Conservation (phyloP, 257 asterid species). For the Fraxinus anomala region DNA sequence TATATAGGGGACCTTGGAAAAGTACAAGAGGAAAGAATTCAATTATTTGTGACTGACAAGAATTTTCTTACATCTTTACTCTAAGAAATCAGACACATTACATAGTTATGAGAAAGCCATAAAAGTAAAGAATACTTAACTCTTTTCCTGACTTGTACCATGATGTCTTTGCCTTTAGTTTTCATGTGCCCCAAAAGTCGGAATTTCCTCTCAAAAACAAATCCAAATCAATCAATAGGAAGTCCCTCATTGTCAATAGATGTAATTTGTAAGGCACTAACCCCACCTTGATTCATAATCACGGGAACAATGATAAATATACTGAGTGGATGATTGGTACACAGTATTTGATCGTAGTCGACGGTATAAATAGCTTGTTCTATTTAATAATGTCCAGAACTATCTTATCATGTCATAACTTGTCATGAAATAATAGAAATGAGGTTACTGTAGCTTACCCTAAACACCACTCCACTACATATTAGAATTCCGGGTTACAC, state of each 20-base stretch:
- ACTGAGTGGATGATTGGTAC: neutral
- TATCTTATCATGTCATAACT: neutral
- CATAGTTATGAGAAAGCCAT: neutral
- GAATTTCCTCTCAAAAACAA: neutral
- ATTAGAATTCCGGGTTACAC: neutral
- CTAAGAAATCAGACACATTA: neutral
- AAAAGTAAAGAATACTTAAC: neutral
- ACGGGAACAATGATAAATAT: neutral
- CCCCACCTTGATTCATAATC: neutral
- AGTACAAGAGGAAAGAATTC: neutral
- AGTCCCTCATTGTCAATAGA: neutral
- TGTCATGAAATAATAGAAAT: neutral
- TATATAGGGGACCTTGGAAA: neutral
- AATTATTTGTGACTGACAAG: neutral
- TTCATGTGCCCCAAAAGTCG: neutral
- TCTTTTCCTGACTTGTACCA: neutral
- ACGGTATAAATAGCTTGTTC: neutral
- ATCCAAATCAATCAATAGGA: neutral
- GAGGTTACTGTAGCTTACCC: neutral
- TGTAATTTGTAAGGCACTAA: neutral
- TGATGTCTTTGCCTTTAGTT: neutral
- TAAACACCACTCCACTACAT: neutral
- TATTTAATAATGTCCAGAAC: neutral
- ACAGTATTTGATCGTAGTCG: neutral
- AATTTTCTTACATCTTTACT: neutral